Conservation (phyloP, 2,329 filamentous ascomycete genomes). For the Colletotrichum lentis region DNA sequence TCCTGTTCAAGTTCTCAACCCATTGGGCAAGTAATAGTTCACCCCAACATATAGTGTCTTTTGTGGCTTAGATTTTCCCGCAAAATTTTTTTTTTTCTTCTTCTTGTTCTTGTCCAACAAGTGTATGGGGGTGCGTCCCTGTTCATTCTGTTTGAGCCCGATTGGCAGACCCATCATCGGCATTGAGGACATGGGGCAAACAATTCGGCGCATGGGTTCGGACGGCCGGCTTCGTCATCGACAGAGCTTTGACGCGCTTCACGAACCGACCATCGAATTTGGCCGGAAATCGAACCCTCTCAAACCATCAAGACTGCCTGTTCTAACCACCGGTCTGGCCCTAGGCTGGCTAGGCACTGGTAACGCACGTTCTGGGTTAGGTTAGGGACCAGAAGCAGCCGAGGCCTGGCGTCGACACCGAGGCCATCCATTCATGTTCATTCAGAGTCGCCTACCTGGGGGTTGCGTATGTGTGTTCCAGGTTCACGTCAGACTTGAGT, state of each 20-base stretch:
- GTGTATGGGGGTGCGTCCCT: not conserved
- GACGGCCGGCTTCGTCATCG: slow-evolving; percentile 8
- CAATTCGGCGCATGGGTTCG: slow-evolving; percentile 16
- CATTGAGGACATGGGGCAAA: not conserved
- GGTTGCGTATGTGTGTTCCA: slow-evolving; percentile 41
- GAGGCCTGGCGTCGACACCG: too few species aligned
- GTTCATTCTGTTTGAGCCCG: not conserved
- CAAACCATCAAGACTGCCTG: slow-evolving; percentile 46
- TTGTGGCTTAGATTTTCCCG: not conserved
- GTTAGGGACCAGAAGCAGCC: too few species aligned
- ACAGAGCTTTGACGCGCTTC: slow-evolving; percentile 17
- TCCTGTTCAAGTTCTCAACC: not conserved
- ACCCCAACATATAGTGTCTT: not conserved
- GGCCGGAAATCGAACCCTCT: slow-evolving; percentile 42
- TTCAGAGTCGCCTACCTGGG: slow-evolving; percentile 41
- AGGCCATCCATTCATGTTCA: too few species aligned
- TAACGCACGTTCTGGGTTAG: too few species aligned
- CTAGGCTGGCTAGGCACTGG: too few species aligned
- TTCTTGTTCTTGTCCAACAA: too few species aligned
- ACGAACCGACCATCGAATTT: slow-evolving; percentile 31
- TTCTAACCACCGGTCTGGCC: slow-evolving; percentile 45
- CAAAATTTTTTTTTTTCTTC: too few species aligned
- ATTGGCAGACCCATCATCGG: slow-evolving; percentile 23
- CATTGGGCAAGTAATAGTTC: not conserved
- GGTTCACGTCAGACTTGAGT: slow-evolving; percentile 41